Conservation (phyloP, 257 asterid genomes). For the Rhazya stricta region DNA sequence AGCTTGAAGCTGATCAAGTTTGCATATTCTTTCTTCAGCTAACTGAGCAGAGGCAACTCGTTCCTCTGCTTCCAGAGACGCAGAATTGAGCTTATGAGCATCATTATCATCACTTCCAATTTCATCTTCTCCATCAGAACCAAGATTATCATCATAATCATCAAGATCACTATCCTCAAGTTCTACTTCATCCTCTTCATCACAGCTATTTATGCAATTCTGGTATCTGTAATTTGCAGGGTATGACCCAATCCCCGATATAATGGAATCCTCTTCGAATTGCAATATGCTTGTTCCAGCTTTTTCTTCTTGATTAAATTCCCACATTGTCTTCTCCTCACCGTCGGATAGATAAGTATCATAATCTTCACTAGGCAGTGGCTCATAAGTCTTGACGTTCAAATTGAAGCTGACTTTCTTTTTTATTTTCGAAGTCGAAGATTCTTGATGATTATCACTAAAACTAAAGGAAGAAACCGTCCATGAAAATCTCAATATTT, state of each 20-base stretch:
- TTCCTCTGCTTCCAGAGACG: conserved; percentile 15
- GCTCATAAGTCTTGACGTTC: conserved; percentile 63
- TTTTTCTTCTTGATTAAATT: conserved; percentile 26
- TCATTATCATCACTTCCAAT: conserved; percentile 17
- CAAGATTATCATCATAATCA: conserved; percentile 30
- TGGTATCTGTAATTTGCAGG: conserved; percentile 55
- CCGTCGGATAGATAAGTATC: conserved; percentile 30
- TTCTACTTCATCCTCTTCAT: conserved; percentile 41
- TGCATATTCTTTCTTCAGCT: conserved; percentile 5
- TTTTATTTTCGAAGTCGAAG: conserved; percentile 35
- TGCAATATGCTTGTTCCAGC: conserved; percentile 18
- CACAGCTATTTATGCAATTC: conserved; percentile 43
- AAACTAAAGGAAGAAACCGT: conserved; percentile 6
- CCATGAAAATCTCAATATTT: background rate
- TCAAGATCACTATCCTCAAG: conserved; percentile 37
- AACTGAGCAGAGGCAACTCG: conserved; percentile 1
- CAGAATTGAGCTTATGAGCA: background rate
- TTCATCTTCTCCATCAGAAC: conserved; percentile 32
- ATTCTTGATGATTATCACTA: conserved; percentile 47
- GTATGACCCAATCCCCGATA: conserved; percentile 18
- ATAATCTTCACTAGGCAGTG: conserved; percentile 38
- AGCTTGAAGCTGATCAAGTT: conserved; percentile 6
- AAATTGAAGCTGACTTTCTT: conserved; percentile 74
- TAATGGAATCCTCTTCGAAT: conserved; percentile 24
- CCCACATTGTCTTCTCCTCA: conserved; percentile 40